Evolutionary conservation across 2,329 filamentous ascomycete species (phyloP).

Genomic region (Huntiella bhutanensis): DNA sequence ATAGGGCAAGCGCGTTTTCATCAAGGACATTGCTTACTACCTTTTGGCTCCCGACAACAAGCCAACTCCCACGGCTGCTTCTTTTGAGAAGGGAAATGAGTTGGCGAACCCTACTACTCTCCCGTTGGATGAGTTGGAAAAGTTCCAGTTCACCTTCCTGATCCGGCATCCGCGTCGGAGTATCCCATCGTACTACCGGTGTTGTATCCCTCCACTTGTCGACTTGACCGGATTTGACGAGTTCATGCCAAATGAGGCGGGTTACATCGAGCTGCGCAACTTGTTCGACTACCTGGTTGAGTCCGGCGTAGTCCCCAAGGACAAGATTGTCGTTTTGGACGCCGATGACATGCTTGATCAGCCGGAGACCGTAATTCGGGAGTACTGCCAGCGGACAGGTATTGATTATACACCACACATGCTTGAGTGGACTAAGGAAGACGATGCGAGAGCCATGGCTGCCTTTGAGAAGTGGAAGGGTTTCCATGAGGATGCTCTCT

Average conservation of each 20-base stretch:
- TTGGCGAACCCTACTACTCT: conserved; percentile 69
- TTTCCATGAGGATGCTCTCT: conserved; percentile 87
- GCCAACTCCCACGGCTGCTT: conserved; percentile 54
- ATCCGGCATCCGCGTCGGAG: conserved; percentile 88
- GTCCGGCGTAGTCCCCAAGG: conserved; percentile 51
- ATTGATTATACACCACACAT: conserved; percentile 59
- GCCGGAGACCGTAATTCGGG: conserved; percentile 53
- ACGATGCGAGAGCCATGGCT: conserved; percentile 50
- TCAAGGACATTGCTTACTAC: conserved; percentile 96
- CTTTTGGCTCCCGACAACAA: conserved; percentile 57
- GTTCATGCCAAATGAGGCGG: conserved; percentile 76
- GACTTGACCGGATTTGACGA: conserved; percentile 66
- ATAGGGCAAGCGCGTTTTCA: conserved; percentile 80
- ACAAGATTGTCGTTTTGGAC: conserved; percentile 68
- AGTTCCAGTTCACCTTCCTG: conserved; percentile 88
- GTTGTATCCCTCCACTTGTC: conserved; percentile 74
- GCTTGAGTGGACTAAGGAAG: conserved; percentile 67
- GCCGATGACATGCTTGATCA: conserved; percentile 86
- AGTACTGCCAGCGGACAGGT: conserved; percentile 66
- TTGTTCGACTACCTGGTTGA: conserved; percentile 70
- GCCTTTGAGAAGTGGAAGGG: conserved; percentile 94
- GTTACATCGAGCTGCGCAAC: conserved; percentile 71
- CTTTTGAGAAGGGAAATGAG: conserved; percentile 49
- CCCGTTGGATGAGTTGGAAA: conserved; percentile 50
- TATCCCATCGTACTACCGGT: conserved; percentile 87